Base-by-base conservation (phyloP, 768 basidiomycete species). In the Exidia glandulosa region DNA sequence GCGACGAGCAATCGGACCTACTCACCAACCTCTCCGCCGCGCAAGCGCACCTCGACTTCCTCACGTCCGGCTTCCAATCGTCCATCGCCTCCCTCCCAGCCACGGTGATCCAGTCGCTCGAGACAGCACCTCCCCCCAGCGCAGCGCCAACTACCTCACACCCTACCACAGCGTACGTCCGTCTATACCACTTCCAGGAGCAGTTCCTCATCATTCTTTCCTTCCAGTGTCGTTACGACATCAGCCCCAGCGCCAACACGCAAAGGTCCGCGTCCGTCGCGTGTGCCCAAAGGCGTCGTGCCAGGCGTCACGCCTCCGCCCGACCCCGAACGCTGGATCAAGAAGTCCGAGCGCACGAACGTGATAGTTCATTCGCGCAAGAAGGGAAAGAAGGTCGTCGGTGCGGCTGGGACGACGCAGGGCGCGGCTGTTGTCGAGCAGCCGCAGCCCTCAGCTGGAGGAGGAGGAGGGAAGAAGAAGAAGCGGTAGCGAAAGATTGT, bases 1-100 rank as follows among this genome's bases (percentile, higher is more conserved):
- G 90, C 30, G 88, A 94, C 66, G 93, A 95, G 74, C 83, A 92
- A 67, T 81, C 88, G 3, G 93, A 94, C 69, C 84, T 94, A 68
- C 76, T 87, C 37, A 91, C 84, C 62, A 95, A 96, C 72, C 82
- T 94, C 60, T 77, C 82, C 60, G 91, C 93, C 3, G 80, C 91
- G 2, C 84, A 90, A 68, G 79, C 80, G 61, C 90, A 93, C 68
- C 81, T 91, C 60, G 87, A 92, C 68, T 96, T 95, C 75, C 81
- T 90, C 70, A 81, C 81, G 66, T 79, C 81, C 29, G 83, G 80
- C 52, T 92, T 81, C 74, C 75, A 60, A 83, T 36, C 83, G 62
- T 77, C 81, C 29, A 76, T 90, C n/a, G 83, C 84, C 67, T 69
- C 76, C 31, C 73, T 90, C 32, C 82, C 85, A 4, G 66, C 77